Evolutionary conservation across 2,329 filamentous ascomycete genomes (phyloP).

Genomic region (Fonsecaea nubica): DNA sequence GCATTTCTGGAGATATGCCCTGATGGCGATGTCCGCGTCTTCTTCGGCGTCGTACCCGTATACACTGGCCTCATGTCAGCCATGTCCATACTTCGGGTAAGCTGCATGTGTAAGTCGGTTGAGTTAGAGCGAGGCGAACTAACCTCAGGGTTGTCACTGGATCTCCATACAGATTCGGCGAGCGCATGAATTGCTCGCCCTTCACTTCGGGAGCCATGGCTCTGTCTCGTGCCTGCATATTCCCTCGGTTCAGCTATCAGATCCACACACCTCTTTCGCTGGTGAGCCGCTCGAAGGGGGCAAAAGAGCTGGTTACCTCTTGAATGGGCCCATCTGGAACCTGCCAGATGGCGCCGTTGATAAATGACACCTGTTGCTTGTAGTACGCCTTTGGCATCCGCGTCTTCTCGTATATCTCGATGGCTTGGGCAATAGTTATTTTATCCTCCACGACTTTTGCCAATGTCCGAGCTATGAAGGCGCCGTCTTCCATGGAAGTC

Average conservation of each 20-base stretch:
- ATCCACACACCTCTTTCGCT: not conserved
- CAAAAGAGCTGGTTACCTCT: conserved; percentile 27
- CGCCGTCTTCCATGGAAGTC: conserved; percentile 54
- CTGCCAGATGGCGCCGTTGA: conserved; percentile 16
- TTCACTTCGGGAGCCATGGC: conserved; percentile 24
- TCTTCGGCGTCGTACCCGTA: conserved; percentile 34
- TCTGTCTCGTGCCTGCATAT: conserved; percentile 26
- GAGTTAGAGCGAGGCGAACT: not conserved
- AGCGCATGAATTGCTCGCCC: conserved; percentile 39
- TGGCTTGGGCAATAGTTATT: conserved; percentile 45
- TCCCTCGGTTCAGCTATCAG: not conserved
- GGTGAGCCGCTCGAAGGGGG: not conserved
- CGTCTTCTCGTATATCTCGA: conserved; percentile 49
- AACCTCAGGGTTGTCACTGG: conserved; percentile 24
- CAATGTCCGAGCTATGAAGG: conserved; percentile 49
- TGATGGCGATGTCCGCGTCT: conserved; percentile 33
- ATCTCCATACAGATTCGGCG: conserved; percentile 47
- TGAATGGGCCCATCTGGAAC: conserved; percentile 29
- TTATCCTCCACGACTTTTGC: conserved; percentile 45
- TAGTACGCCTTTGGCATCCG: conserved; percentile 51
- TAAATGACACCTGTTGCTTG: conserved; percentile 30
- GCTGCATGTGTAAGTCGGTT: not conserved
- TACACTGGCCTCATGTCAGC: conserved; percentile 20
- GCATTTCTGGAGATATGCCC: conserved; percentile 22
- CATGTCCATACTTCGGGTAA: not conserved